Evolutionary conservation across 495 filamentous ascomycete genomes (phyloP).

Genomic region (Astrothelium subdiscretum): DNA sequence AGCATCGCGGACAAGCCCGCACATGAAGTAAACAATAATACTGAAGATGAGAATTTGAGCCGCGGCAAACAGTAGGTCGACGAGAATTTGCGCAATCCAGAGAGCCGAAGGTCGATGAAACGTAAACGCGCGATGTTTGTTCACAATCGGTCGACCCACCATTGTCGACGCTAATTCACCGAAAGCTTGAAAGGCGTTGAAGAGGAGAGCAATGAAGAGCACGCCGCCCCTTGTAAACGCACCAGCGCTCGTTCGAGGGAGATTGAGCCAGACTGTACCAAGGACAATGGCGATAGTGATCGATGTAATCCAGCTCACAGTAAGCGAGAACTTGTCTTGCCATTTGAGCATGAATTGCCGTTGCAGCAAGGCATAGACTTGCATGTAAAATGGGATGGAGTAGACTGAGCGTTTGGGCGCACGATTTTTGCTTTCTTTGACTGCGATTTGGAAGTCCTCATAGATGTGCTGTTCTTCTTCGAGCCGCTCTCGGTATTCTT

Average conservation of each 20-base stretch:
- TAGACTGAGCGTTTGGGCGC: conserved; percentile 64
- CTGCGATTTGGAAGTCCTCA: conserved; percentile 67
- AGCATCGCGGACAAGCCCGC: conserved; percentile 48
- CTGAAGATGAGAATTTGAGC: conserved; percentile 57
- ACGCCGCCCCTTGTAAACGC: conserved; percentile 71
- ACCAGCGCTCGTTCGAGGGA: conserved; percentile 51
- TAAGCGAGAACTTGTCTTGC: conserved; percentile 69
- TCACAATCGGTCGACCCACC: conserved; percentile 61
- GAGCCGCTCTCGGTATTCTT: conserved; percentile 47
- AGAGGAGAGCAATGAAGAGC: conserved; percentile 61
- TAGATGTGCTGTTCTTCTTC: conserved; percentile 50
- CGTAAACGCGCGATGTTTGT: conserved; percentile 68
- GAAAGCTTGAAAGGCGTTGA: conserved; percentile 74
- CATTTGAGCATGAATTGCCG: conserved; percentile 75
- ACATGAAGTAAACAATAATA: conserved; percentile 76
- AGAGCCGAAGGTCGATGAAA: conserved; percentile 71
- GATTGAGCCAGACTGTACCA: conserved; percentile 66
- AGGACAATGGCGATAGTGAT: conserved; percentile 66
- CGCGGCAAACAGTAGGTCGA: conserved; percentile 62
- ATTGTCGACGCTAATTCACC: conserved; percentile 60
- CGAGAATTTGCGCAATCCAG: conserved; percentile 67
- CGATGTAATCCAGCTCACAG: conserved; percentile 63
- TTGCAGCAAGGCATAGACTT: conserved; percentile 73
- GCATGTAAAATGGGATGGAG: conserved; percentile 64
- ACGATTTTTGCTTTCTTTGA: conserved; percentile 63